These are phyloP conservation scores for Suillus lakei DNA, from an alignment of 768 basidiomycete species.

Conservation along the genomic window DNA sequence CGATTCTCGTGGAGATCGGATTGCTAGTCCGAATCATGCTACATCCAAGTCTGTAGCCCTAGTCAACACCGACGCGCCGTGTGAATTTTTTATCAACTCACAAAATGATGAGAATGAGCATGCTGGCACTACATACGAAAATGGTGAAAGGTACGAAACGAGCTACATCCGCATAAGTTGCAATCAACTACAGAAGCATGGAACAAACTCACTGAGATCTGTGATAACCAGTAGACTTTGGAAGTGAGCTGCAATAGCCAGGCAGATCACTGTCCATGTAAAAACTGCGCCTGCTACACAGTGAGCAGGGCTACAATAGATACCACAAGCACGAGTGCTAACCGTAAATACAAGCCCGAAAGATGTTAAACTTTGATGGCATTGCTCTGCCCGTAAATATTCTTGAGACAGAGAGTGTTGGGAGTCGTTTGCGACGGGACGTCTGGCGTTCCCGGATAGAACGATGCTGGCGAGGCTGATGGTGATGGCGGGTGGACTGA, in stretches of 20 bases:
- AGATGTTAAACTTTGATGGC: conserved; percentile 74
- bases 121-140: conserved; percentile 74
- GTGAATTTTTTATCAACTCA: conserved; percentile 40
- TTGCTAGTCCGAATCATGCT: conserved; percentile 69
- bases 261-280: conserved; percentile 76
- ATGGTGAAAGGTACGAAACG: conserved; percentile 88
- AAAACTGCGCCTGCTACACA: conserved; percentile 58
- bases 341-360: conserved; percentile 74
- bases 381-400: conserved; percentile 49
- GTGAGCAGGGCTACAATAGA: conserved; percentile 12
- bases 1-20: conserved; percentile 79
- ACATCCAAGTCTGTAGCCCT: conserved; percentile 57
- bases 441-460: conserved; percentile 31
- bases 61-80: conserved; percentile 9
- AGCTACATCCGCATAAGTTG: conserved; percentile 47
- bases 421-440: conserved; percentile 39
- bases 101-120: conserved; percentile 72
- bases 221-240: conserved; percentile 71
- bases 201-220: conserved; percentile 69
- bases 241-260: conserved; percentile 82
- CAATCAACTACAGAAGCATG: background rate
- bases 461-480: conserved; percentile 24
- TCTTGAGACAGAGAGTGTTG: conserved; percentile 32
- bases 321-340: conserved; percentile 25
- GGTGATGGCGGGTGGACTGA: conserved; percentile 26